A percentile compares a stretch with the other conserved stretches of the same genome.
Conservation (phyloP, 768 basidiomycete genomes). For the Mycena olivaceomarginata region DNA sequence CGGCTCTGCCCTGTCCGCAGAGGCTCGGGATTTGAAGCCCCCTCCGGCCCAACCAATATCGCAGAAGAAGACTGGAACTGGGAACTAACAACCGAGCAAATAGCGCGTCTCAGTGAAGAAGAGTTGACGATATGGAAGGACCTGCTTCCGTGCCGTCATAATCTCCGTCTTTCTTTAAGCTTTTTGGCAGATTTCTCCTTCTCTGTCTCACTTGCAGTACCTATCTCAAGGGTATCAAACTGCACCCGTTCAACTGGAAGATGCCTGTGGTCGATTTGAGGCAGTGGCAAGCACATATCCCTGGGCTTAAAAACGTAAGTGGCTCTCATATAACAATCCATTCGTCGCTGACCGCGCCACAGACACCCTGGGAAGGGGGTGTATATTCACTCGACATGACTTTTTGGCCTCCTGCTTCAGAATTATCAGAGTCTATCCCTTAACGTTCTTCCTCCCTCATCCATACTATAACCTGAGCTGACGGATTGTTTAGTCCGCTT, state of each 20-base stretch:
- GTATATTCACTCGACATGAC: slow-evolving; percentile 19
- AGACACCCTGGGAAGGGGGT: slow-evolving; percentile 36
- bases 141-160: slow-evolving; percentile 12
- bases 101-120: slow-evolving; percentile 20
- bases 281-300: slow-evolving; percentile 32
- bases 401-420: not conserved
- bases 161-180: slow-evolving; percentile 3
- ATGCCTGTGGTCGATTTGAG: slow-evolving; percentile 33
- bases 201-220: not conserved
- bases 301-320: not conserved
- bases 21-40: not conserved
- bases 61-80: slow-evolving; percentile 36
- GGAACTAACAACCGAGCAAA: slow-evolving; percentile 28
- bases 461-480: not conserved
- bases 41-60: not conserved
- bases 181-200: not conserved
- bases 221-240: slow-evolving; percentile 17
- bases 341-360: not conserved
- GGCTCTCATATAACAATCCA: not conserved
- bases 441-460: not conserved
- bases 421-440: slow-evolving; percentile 3
- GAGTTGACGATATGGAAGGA: slow-evolving; percentile 36
- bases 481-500: slow-evolving; percentile 9
- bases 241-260: slow-evolving; percentile 30
- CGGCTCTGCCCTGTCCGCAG: slow-evolving; percentile 21